Evolutionary conservation across 2,329 filamentous ascomycete genomes (phyloP), one percentile per base, ranked within the genome.

Genomic region (Endothia cerciana): DNA sequence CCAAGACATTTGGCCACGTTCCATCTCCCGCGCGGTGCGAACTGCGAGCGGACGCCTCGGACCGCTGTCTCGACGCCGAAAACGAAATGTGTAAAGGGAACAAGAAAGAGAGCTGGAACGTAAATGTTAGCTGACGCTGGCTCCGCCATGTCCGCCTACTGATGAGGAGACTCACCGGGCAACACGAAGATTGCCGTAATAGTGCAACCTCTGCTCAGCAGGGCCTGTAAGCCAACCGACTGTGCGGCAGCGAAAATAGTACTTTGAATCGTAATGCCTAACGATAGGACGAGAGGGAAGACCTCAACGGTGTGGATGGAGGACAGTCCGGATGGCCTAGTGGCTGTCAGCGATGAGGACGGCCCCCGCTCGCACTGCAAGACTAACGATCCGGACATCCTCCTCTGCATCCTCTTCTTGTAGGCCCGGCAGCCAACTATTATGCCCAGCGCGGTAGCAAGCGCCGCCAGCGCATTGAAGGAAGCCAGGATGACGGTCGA

Each of bases 21-120:
- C 83, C 87, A 91, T 73, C 83, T 87, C 36, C 84, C 81, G 65
- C 86, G 82, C 1, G 83, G 78, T 4, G 84, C 81, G 69, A 91
- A 91, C 1, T 87, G 83, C 56, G 77, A 79, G 69, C 79, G 81
- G 33, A 89, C 74, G 13, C 85, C 83, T 70, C 89, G 81, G 19
- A 86, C 71, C 0, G 85, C 80, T 41, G 85, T 82, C 74, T 92
- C 89, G 65, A 89, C 69, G 17, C 85, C 87, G 70, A 91, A 91
- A 19, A 90, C 81, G 25, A 91, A 72, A 70, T 91, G 89, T 40
- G 88, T 83, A 68, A 84, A 90, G 33, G 89, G 89, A 10, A 87
- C 83, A 62, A 91, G 81, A 71, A 91, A 91, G 43, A 91, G 81
- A 8, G 86, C 89, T 90, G 65, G 43, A 33, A 3, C 4, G 30